Base-by-base conservation (phyloP, 1,284 basidiomycete species). In the Puccinia horiana region DNA sequence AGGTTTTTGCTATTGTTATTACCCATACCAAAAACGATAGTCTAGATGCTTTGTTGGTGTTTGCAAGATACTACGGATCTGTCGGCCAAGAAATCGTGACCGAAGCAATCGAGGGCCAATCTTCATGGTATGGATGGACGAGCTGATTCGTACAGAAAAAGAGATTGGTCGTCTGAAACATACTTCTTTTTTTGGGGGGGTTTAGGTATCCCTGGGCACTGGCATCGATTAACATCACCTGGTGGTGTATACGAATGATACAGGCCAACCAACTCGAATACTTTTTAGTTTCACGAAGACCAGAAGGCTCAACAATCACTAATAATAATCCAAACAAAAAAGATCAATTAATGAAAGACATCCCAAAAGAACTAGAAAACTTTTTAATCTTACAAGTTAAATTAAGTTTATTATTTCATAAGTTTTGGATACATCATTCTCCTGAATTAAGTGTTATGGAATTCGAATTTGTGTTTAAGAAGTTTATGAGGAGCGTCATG, bases 161-260 rank as follows among this genome's bases (percentile, higher is more conserved):
- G 23, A 52, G 23, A 52, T 52, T 12, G 12, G 12, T 52, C 23
- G 49, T 52, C 49, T 52, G 23, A 52, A 12, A 52, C 49, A n/a
- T n/a, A n/a, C n/a, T 26, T n/a, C 16, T 44, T 23, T 16, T 12
- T 49, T 40, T 70, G 32, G 8, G 3, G 26, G 14, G 40, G n/a
- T 35, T 29, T 9, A 81, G 78, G 78, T 81, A 81, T 58, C 78
- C 78, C n/a, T 81, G 78, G 78, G 78, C 78, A 23, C 52, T 81
- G 0, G 78, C 78, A 16, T 81, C 78, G n/a, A 81, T 81, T 37
- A 81, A 81, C 49, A 63, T 81, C 40, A 81, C 78, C 1, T 81
- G 78, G 78, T 81, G 69, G 78, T 81, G 78, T 49, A 63, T 81
- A 32, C 37, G 67, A 47, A 37, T 73, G 1, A 40, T 47, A 14